A percentile compares a stretch with the other conserved stretches of the same genome.
These are phyloP conservation scores for Penicillium sp. DNA, from an alignment of 2,329 filamentous ascomycete genomes.

Conservation along the genomic window DNA sequence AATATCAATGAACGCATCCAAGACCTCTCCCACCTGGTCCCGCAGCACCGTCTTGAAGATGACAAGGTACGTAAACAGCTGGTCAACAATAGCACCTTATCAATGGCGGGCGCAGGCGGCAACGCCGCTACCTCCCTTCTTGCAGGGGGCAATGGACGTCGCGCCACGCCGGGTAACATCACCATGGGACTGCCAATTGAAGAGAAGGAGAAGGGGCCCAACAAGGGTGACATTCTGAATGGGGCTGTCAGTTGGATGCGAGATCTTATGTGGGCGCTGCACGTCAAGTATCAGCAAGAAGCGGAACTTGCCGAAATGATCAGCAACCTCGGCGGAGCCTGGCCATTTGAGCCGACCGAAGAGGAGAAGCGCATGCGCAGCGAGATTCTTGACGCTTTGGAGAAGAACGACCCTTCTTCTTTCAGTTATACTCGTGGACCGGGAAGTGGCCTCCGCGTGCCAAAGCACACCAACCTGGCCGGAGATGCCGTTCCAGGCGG, in stretches of 20 bases:
- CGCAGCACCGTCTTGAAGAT: constrained; percentile 85
- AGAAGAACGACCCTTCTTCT: constrained; percentile 68
- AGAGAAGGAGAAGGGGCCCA: constrained; percentile 96
- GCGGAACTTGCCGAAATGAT: constrained; percentile 76
- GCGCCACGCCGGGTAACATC: constrained; percentile 75
- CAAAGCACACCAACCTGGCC: constrained; percentile 84
- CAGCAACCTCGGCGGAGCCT: constrained; percentile 63
- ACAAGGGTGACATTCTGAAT: constrained; percentile 98
- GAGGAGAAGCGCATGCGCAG: constrained; percentile 95
- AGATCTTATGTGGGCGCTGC: constrained; percentile 94
- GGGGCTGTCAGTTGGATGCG: constrained; percentile 95
- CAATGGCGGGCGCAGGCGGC: constrained; percentile 61
- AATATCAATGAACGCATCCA: constrained; percentile 99
- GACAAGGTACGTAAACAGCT: constrained; percentile 96
- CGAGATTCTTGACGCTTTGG: constrained; percentile 79
- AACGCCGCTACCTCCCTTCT: constrained; percentile 72
- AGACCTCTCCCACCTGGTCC: constrained; percentile 88
- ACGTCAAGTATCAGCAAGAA: constrained; percentile 82
- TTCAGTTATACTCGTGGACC: constrained; percentile 79
- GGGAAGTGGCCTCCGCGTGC: constrained; percentile 81
- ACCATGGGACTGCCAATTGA: constrained; percentile 88
- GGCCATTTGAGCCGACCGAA: constrained; percentile 77
- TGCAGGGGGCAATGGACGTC: constrained; percentile 74
- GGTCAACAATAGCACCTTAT: constrained; percentile 83
- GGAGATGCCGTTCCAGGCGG: constrained; percentile 62